Evolutionary conservation across 2,329 filamentous ascomycete genomes (phyloP).

Genomic region (Sporothrix curviconia): DNA sequence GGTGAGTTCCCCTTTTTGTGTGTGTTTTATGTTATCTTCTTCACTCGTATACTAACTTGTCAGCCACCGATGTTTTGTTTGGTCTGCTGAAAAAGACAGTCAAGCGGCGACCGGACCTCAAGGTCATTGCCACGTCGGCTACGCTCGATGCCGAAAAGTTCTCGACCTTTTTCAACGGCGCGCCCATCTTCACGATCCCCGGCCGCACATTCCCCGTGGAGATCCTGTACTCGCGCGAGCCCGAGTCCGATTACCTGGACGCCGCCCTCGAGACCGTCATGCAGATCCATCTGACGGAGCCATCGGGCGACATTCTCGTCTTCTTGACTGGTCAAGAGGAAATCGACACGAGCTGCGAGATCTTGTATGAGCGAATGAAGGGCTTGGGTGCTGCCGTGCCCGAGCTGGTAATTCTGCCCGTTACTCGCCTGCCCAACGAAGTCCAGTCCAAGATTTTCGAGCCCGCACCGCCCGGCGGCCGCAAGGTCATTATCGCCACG

Average conservation of each 20-base stretch:
- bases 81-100: constrained; percentile 90
- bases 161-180: constrained; percentile 90
- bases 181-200: constrained; percentile 93
- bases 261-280: constrained; percentile 92
- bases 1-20: constrained; percentile 1
- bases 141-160: constrained; percentile 98
- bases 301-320: constrained; percentile 86
- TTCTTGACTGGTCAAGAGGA: constrained; percentile 98
- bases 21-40: not conserved
- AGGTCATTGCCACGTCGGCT: constrained; percentile 92
- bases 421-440: constrained; percentile 93
- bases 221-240: constrained; percentile 89
- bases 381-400: constrained; percentile 84
- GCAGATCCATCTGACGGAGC: constrained; percentile 94
- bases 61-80: constrained; percentile 86
- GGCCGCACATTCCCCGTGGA: constrained; percentile 94
- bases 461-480: constrained; percentile 72
- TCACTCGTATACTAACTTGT: not conserved
- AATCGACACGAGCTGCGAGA: constrained; percentile 91
- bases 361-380: constrained; percentile 93
- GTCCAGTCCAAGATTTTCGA: constrained; percentile 95
- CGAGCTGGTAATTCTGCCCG: constrained; percentile 84
- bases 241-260: constrained; percentile 92
- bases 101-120: constrained; percentile 77
- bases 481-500: constrained; percentile 95